Base-by-base conservation (phyloP, 345 rosid species). In the Gossypium raimondii region DNA sequence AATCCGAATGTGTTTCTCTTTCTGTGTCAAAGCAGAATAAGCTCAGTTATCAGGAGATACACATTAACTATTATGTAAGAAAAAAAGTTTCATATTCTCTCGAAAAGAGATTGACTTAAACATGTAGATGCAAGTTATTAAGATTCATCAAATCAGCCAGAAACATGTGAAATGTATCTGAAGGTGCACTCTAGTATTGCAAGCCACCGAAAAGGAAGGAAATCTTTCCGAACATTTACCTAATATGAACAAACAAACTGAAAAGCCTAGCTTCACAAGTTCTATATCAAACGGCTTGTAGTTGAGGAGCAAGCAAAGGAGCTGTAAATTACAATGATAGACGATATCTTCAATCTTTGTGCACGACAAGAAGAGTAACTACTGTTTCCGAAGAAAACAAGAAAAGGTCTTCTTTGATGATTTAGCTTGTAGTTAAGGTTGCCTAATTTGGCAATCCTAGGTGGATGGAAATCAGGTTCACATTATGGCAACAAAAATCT, bases 11-110 rank as follows among this genome's bases (percentile, higher is more conserved):
- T 45, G 56, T 53, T 68, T 73, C 48, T 8, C 47, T 57, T 29
- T 48, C 74, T 70, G 80, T 74, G 12, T 18, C 67, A 66, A 27
- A 64, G 45, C 74, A 69, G 59, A 18, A 64, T 9, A 65, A 25
- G 34, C 64, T 22, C 7, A 51, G 43, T 70, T 50, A 69, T 18
- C 17, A 11, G 65, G 48, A 13, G 24, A n/a, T 18, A 70, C 20
- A n/a, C 64, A 53, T n/a, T 27, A 62, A 73, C 4, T 25, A 73
- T 24, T 22, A 22, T 22, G 24, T 22, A 22, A 22, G 24, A 22
- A 22, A 22, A 22, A 22, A 22, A 22, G 24, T 22, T 22, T 22
- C 68, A 5, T 55, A 18, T n/a, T 45, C 14, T n/a, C 29, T 55
- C 10, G 3, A 53, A 52, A 45, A 29, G 9, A 27, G 17, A n/a